Base-by-base conservation (phyloP, 306 rosid species). In the Lagenaria siceraria region DNA sequence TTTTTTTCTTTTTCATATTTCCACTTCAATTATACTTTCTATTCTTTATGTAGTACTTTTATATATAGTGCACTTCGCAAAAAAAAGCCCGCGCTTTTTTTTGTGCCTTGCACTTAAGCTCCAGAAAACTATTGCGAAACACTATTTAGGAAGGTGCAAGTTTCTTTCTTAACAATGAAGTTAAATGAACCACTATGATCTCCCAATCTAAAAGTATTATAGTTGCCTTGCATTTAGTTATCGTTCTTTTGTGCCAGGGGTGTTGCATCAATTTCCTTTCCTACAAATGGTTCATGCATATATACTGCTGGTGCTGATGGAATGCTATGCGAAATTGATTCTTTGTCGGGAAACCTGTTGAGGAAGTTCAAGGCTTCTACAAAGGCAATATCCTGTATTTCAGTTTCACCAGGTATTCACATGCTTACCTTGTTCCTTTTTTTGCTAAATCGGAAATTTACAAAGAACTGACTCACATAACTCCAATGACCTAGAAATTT, bases 271-370 rank as follows among this genome's bases (percentile, higher is more conserved):
- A 83, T 92, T 80, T 91, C 97, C 21, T 90, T 89, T 80, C 72
- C 92, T 10, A 86, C 85, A 54, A 81, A 83, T 22, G 90, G 77
- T 46, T 87, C 92, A 2, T 78, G 77, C 63, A 66, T 89, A 74
- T 92, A 88, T 79, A 87, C 97, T 3, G 93, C 93, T 1, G 99
- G 97, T 80, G 87, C 85, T 15, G 97, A 92, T 87, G 99, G 99
- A 77, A 89, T 89, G 92, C 61, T 90, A 69, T 92, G 96, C 31
- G 75, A 61, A 81, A 88, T 90, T 77, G 93, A 95, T 80, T 83
- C 87, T 13, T 35, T 77, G 81, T 80, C 96, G 10, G 98, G 98
- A 85, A 92, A 88, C 77, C 60, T 94, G 82, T 75, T 81, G 87
- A 87, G 84, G 82, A 95, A 87, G 84, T 89, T 95, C 83, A 88